Evolutionary conservation across 805 yeast genomes (phyloP).

Genomic region (Suhomyces sp.): DNA sequence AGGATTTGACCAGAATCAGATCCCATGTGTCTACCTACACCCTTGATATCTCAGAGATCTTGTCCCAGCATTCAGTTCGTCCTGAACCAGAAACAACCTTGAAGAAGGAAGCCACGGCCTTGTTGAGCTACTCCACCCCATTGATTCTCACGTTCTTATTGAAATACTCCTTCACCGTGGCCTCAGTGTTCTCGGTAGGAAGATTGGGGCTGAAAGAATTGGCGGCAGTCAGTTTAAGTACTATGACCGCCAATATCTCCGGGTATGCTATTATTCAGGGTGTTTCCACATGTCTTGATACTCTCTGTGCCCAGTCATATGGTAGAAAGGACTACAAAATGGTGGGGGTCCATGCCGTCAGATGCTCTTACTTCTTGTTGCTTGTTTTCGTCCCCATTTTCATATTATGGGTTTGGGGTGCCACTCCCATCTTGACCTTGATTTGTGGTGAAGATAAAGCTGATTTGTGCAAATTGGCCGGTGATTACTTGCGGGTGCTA

Average conservation of each 20-base stretch:
- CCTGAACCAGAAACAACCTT: slow-evolving; percentile 46
- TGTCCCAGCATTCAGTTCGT: slow-evolving; percentile 25
- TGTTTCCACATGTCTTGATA: slow-evolving; percentile 74
- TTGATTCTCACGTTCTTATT: slow-evolving; percentile 64
- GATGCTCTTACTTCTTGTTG: slow-evolving; percentile 60
- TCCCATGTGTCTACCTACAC: slow-evolving; percentile 16
- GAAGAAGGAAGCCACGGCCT: slow-evolving; percentile 37
- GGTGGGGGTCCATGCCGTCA: slow-evolving; percentile 68
- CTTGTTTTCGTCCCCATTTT: slow-evolving; percentile 55
- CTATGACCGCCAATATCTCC: slow-evolving; percentile 76
- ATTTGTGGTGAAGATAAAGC: slow-evolving; percentile 13
- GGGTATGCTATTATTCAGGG: slow-evolving; percentile 78
- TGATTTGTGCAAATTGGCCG: slow-evolving; percentile 49
- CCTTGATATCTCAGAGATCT: slow-evolving; percentile 18
- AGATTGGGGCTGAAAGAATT: slow-evolving; percentile 67
- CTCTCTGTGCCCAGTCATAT: slow-evolving; percentile 75
- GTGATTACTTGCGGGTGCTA: slow-evolving; percentile 54
- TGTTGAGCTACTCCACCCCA: slow-evolving; percentile 51
- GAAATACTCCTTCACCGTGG: slow-evolving; percentile 72
- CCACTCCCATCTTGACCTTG: slow-evolving; percentile 46
- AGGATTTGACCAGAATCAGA: slow-evolving; percentile 16
- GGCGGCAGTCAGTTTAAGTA: slow-evolving; percentile 73
- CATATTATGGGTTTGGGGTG: slow-evolving; percentile 58
- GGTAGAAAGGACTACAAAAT: slow-evolving; percentile 63
- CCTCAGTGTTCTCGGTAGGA: slow-evolving; percentile 77